Percentiles rank a stretch among this genome's conserved stretches.
phyloP scores from a whole-genome alignment of 176 grass and related monocot species.

The Coix lacrymajobi region DNA sequence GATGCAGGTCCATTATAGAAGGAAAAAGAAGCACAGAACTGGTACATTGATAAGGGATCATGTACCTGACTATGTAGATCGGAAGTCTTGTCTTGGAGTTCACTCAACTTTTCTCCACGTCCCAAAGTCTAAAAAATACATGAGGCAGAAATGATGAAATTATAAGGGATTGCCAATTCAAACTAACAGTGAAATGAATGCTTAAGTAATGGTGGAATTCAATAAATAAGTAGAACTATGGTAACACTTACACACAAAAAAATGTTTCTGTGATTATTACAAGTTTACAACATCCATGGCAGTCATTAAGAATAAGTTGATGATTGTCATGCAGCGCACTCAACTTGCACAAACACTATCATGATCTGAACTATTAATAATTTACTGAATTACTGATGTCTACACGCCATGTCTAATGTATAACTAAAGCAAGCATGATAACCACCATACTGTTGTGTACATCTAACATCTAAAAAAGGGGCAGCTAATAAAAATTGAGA shows the following conservation, averaged over 20 bases:
- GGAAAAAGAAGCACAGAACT: background rate
- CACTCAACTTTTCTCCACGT: slow-evolving; percentile 71
- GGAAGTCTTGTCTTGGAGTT: slow-evolving; percentile 84
- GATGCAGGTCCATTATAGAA: background rate
- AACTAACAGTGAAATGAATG: background rate
- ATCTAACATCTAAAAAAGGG: background rate
- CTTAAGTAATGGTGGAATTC: background rate
- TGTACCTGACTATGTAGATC: slow-evolving; percentile 73
- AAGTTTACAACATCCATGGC: slow-evolving; percentile 3
- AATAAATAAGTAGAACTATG: background rate
- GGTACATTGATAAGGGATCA: background rate
- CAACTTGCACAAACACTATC: background rate
- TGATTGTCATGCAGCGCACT: background rate
- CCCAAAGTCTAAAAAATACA: slow-evolving; percentile 64
- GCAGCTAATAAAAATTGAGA: no score
- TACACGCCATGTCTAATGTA: background rate
- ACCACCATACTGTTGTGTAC: background rate
- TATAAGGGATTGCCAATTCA: background rate
- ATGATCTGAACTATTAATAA: background rate
- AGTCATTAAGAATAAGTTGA: background rate
- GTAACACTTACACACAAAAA: background rate
- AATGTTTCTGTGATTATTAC: background rate
- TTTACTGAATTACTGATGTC: background rate
- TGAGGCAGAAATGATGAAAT: background rate
- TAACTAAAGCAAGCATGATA: background rate